A percentile compares a stretch with the other conserved stretches of the same genome.
These are phyloP conservation scores for Naematelia encephala DNA, from an alignment of 768 basidiomycete genomes.

Conservation along the genomic window DNA sequence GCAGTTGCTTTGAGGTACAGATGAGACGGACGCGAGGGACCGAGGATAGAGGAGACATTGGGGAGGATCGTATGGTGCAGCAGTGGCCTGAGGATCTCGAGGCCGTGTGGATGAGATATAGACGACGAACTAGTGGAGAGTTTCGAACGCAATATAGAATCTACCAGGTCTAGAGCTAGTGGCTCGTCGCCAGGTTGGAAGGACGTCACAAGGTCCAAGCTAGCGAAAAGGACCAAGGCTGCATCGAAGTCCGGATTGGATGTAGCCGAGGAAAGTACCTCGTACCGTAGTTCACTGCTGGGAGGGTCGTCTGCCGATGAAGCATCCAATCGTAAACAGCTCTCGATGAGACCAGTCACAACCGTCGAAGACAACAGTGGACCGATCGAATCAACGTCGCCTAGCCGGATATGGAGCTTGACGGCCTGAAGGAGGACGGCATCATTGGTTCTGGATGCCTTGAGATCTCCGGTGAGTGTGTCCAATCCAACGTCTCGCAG, in stretches of 20 bases:
- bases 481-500: slow-evolving; percentile 12
- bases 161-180: slow-evolving; percentile 53
- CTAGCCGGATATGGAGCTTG: background rate
- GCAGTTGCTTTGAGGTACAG: slow-evolving; percentile 53
- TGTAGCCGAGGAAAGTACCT: slow-evolving; percentile 1
- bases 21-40: slow-evolving; percentile 34
- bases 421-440: background rate
- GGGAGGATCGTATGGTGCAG: slow-evolving; percentile 45
- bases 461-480: background rate
- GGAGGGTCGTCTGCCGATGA: background rate
- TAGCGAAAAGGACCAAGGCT: background rate
- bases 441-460: background rate
- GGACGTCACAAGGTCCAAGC: slow-evolving; percentile 4
- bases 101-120: slow-evolving; percentile 35
- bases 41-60: slow-evolving; percentile 27
- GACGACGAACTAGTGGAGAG: background rate
- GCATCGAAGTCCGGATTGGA: background rate
- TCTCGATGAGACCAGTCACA: background rate
- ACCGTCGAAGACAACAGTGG: background rate
- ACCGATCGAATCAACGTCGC: background rate
- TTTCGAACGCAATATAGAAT: slow-evolving; percentile 27
- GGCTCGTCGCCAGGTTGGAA: slow-evolving; percentile 72
- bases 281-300: background rate
- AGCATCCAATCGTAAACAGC: background rate
- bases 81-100: slow-evolving; percentile 49